phyloP scores from a whole-genome alignment of 805 yeast genomes.

The Candida glaebosa region DNA sequence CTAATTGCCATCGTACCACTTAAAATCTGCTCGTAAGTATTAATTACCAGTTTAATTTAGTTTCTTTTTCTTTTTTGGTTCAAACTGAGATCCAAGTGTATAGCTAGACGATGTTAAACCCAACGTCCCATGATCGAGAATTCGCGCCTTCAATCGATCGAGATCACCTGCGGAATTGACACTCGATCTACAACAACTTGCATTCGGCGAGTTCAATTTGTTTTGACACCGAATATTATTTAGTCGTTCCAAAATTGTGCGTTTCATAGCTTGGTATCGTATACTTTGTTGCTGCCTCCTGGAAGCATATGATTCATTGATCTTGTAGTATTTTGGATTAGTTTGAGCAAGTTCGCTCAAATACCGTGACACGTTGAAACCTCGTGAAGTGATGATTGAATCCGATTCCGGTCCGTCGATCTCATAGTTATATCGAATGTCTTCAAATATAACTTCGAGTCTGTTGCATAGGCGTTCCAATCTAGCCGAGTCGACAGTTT shows the following conservation, averaged over 20 bases:
- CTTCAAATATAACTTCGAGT: slow-evolving; percentile 25
- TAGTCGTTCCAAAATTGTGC: neutral
- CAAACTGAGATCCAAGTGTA: neutral
- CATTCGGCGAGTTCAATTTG: neutral
- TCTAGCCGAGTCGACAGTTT: slow-evolving; percentile 6
- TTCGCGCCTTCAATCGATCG: neutral
- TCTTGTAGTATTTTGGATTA: neutral
- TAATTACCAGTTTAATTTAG: neutral
- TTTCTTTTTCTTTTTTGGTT: neutral
- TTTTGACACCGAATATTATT: too few species aligned
- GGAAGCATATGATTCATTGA: neutral
- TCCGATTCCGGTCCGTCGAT: slow-evolving; percentile 15
- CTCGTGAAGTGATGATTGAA: neutral
- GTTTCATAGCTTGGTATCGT: neutral
- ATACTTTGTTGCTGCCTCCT: neutral
- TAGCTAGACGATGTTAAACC: neutral
- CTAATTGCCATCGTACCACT: neutral
- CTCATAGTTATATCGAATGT: slow-evolving; percentile 24
- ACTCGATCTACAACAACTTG: neutral
- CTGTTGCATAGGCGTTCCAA: slow-evolving; percentile 16
- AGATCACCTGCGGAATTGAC: neutral
- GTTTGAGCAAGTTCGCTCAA: slow-evolving; percentile 3
- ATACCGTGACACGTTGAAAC: slow-evolving; percentile 9
- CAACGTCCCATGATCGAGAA: neutral
- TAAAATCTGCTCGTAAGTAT: too few species aligned